Conservation (phyloP, 2,329 filamentous ascomycete species). For the Pseudocercospora pini-densiflorae region DNA sequence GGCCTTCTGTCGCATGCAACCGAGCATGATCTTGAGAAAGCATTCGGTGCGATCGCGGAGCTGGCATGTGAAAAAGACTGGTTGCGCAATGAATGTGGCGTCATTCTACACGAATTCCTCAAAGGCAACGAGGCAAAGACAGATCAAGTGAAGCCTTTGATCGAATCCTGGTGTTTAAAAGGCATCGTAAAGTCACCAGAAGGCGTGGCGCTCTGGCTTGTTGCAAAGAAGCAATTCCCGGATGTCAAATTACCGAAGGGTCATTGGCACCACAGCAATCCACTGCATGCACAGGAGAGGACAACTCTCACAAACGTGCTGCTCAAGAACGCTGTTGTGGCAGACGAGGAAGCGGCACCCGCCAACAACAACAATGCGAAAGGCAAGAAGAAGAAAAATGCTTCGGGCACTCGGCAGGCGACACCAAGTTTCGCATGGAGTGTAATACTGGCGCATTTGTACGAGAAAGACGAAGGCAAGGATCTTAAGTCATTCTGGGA, state of each 20-base stretch:
- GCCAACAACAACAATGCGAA: conserved; percentile 21
- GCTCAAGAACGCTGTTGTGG: conserved; percentile 70
- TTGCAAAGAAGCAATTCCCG: conserved; percentile 67
- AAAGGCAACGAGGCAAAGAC: conserved; percentile 25
- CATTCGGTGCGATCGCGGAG: conserved; percentile 75
- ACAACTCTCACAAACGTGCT: conserved; percentile 74
- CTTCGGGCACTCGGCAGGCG: conserved; percentile 67
- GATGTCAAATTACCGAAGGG: conserved; percentile 67
- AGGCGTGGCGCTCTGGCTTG: conserved; percentile 86
- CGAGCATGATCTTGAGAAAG: conserved; percentile 62
- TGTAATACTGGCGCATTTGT: conserved; percentile 64
- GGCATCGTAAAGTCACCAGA: conserved; percentile 81
- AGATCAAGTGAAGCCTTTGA: conserved; percentile 29
- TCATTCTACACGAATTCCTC: conserved; percentile 75
- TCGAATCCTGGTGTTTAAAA: conserved; percentile 40
- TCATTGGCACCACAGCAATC: conserved; percentile 75
- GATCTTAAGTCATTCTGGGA: conserved; percentile 81
- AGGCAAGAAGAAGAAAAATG: conserved; percentile 54
- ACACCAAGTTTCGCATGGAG: conserved; percentile 90
- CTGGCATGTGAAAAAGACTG: conserved; percentile 83
- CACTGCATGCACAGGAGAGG: conserved; percentile 71
- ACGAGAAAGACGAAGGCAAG: conserved; percentile 38
- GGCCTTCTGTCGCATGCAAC: conserved; percentile 64
- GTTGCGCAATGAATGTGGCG: conserved; percentile 86
- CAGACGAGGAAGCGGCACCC: conserved; percentile 45